A percentile compares a stretch with the other conserved stretches of the same genome.
Conservation (phyloP, 768 basidiomycete genomes). For the Punctularia strigosozonata region DNA sequence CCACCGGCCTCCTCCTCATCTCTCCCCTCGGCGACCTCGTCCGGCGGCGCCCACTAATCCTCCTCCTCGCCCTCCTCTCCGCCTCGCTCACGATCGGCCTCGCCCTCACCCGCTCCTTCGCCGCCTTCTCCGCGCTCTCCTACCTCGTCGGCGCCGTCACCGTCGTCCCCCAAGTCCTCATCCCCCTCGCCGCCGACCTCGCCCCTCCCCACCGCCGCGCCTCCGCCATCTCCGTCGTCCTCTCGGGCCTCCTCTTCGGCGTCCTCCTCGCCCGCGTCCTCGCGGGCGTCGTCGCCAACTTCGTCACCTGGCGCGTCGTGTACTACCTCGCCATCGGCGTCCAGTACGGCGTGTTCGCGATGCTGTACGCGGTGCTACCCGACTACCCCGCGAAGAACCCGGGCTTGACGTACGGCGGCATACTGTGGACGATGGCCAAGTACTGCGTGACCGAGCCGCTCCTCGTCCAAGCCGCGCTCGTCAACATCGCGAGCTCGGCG, state of each 20-base stretch:
- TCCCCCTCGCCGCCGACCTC: constrained; percentile 73
- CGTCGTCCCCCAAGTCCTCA: constrained; percentile 66
- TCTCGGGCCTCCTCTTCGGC: constrained; percentile 55
- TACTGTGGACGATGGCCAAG: constrained; percentile 68
- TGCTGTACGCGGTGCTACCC: constrained; percentile 58
- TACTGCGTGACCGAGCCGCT: constrained; percentile 69
- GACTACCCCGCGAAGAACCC: constrained; percentile 75
- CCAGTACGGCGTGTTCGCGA: constrained; percentile 43
- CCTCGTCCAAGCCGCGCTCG: constrained; percentile 54
- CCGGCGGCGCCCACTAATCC: constrained; percentile 58
- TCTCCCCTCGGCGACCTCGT: constrained; percentile 79
- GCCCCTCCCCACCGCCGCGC: constrained; percentile 66
- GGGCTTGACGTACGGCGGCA: constrained; percentile 51
- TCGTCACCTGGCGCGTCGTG: constrained; percentile 57
- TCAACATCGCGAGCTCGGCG: constrained; percentile 48
- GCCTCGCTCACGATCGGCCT: constrained; percentile 60
- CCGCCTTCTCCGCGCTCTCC: constrained; percentile 51
- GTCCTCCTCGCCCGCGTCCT: constrained; percentile 66
- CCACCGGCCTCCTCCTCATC: constrained; percentile 59
- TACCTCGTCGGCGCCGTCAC: constrained; percentile 62
- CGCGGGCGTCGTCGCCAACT: constrained; percentile 65
- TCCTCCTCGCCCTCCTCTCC: constrained; percentile 42
- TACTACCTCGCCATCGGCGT: constrained; percentile 72
- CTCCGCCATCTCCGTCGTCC: constrained; percentile 63
- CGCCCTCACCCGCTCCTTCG: constrained; percentile 44